Base-by-base conservation (phyloP, 2,329 filamentous ascomycete genomes). In the Gremmenia infestans region DNA sequence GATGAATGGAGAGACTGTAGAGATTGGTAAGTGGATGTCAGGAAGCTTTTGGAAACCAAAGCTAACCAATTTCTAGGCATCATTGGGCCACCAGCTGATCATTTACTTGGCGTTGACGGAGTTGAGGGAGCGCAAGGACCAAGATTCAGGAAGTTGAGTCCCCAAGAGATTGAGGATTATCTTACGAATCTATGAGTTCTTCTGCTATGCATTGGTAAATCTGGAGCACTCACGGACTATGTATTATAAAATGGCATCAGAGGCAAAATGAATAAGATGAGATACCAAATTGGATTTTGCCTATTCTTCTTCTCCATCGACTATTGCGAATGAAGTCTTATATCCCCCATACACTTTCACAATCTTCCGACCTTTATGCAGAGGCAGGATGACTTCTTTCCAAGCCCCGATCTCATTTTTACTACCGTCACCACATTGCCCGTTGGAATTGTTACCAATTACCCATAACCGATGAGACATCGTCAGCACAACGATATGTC, bases 91-190 rank as follows among this genome's bases (percentile, higher is more conserved):
- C 94, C 94, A 55, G 94, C 94, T 65, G 85, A 99, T 72, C 89
- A 97, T 71, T 80, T 99, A 47, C 82, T 99, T 58, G 94, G 94
- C 50, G 89, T 91, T 60, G 91, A 96, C 73, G 91, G 91, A 59
- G 89, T 95, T 11, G 88, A 93, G 69, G 89, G 89, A 60, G 89
- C 89, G 19, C 82, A 85, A 65, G 91, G 91, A 46, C 91, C 91
- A 56, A 83, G 91, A 61, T 96, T 96, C 83, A 83, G 91, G 75
- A 96, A 96, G 82, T 78, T 99, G 74, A 96, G 84, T 68, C 91
- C 96, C 70, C 91, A 96, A 77, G 94, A 99, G 78, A 97, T 99
- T 71, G 94, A 99, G 80, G 94, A 99, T 75, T 99, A 99, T 78
- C 79, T 99, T 74, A 97, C 94, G 74, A 97, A 96, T 82, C 85